These are phyloP conservation scores for Fusarium sp. DNA, from an alignment of 2,329 filamentous ascomycete species.

Conservation along the genomic window DNA sequence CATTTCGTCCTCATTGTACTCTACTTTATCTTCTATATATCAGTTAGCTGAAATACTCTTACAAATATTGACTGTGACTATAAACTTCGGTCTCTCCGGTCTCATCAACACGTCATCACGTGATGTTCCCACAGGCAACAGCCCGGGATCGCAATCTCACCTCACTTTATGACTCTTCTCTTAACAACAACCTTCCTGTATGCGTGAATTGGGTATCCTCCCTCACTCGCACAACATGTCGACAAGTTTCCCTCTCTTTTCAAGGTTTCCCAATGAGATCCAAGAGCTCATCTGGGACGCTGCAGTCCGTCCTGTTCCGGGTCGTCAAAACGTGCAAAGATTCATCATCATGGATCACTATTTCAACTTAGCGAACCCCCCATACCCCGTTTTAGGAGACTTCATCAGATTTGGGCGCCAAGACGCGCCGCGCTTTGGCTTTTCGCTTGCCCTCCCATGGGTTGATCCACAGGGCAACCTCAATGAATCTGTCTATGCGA, in stretches of 20 bases:
- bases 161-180: background rate
- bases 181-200: background rate
- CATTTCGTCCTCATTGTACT: background rate
- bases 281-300: constrained; percentile 29
- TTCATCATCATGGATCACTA: constrained; percentile 22
- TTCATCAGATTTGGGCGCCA: background rate
- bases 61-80: no score
- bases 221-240: background rate
- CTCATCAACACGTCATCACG: background rate
- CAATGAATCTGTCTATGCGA: constrained; percentile 27
- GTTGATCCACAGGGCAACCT: constrained; percentile 4
- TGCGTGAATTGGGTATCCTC: background rate
- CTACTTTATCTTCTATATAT: background rate
- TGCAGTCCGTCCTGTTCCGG: constrained; percentile 13
- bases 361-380: background rate
- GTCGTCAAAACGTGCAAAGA: constrained; percentile 21
- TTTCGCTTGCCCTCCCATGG: constrained; percentile 9
- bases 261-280: constrained; percentile 11
- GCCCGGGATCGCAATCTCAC: background rate
- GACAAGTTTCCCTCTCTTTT: constrained; percentile 8
- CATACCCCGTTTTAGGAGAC: background rate
- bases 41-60: background rate
- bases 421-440: background rate
- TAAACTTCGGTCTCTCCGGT: no score
- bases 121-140: background rate